These are phyloP conservation scores for Hyaloscypha hepaticicola DNA, from an alignment of 495 filamentous ascomycete species.

Conservation along the genomic window DNA sequence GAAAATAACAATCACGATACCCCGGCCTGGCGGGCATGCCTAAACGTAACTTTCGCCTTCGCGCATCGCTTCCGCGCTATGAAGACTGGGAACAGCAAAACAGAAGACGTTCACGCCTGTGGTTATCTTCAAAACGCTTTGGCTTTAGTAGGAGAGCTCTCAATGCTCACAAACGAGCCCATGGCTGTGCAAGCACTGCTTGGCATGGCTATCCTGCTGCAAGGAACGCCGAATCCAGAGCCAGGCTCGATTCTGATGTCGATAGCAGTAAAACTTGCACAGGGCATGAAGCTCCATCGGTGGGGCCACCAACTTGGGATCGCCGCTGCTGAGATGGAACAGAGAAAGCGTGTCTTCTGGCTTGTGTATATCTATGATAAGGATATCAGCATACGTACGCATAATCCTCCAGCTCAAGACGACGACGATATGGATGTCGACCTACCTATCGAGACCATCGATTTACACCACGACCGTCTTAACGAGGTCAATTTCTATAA, in stretches of 20 bases:
- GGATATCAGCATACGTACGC: constrained; percentile 87
- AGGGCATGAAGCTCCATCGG: constrained; percentile 95
- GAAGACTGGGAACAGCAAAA: constrained; percentile 79
- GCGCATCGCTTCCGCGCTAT: constrained; percentile 85
- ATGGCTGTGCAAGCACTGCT: constrained; percentile 86
- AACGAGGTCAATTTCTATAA: constrained; percentile 90
- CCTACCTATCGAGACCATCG: constrained; percentile 84
- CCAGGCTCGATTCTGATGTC: constrained; percentile 88
- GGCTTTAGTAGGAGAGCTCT: constrained; percentile 82
- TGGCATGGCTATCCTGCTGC: constrained; percentile 91
- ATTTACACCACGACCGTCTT: constrained; percentile 86
- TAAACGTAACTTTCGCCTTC: constrained; percentile 93
- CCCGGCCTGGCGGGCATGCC: constrained; percentile 94
- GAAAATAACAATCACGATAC: constrained; percentile 71
- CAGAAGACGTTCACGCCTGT: constrained; percentile 89
- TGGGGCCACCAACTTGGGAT: constrained; percentile 83
- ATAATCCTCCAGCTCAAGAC: constrained; percentile 91
- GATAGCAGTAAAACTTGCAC: constrained; percentile 83
- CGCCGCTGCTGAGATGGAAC: constrained; percentile 83
- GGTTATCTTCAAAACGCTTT: constrained; percentile 94
- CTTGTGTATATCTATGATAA: constrained; percentile 94
- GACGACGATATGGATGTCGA: constrained; percentile 99
- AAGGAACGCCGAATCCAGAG: constrained; percentile 94
- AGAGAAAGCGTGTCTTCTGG: constrained; percentile 95
- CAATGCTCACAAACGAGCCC: constrained; percentile 82